Percentiles rank a stretch among this genome's conserved stretches.
These are phyloP conservation scores for Cercospora zeina DNA, from an alignment of 2,329 filamentous ascomycete genomes.

Conservation along the genomic window DNA sequence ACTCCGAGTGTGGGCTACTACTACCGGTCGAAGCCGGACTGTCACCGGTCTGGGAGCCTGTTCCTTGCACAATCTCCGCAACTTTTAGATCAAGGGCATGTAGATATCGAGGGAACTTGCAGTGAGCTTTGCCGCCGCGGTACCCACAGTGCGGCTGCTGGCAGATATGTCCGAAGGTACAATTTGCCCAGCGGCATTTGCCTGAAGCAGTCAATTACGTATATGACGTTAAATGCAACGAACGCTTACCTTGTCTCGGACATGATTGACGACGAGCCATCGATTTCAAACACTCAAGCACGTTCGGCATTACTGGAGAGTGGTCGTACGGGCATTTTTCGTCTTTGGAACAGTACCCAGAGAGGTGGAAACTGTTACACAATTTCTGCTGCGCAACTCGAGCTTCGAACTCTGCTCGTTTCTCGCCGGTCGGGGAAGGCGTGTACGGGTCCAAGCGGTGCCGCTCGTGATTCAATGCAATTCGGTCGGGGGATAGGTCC, in stretches of 20 bases:
- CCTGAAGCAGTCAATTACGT: neutral
- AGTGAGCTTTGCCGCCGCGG: conserved; percentile 33
- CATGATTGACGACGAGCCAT: conserved; percentile 51
- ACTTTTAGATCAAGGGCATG: conserved; percentile 27
- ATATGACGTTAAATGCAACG: neutral
- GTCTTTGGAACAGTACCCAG: conserved; percentile 34
- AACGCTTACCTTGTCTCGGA: conserved; percentile 36
- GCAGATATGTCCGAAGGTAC: conserved; percentile 52
- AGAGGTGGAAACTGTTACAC: conserved; percentile 54
- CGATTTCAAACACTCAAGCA: conserved; percentile 47
- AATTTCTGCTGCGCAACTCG: conserved; percentile 47
- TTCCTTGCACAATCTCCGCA: conserved; percentile 19
- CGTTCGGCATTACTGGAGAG: conserved; percentile 43
- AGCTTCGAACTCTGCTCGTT: conserved; percentile 45
- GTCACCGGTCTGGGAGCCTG: neutral
- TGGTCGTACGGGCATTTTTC: conserved; percentile 52
- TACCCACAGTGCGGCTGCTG: conserved; percentile 39
- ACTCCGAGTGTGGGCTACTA: too few species aligned
- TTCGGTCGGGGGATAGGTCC: conserved; percentile 34
- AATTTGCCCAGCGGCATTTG: conserved; percentile 47
- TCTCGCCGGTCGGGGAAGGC: conserved; percentile 41
- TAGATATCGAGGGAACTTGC: conserved; percentile 28
- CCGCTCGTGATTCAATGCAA: conserved; percentile 51
- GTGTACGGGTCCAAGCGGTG: conserved; percentile 52
- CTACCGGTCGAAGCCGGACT: neutral